These are phyloP conservation scores for Trichosanthes cucumerina DNA, from an alignment of 306 rosid genomes.

Conservation along the genomic window DNA sequence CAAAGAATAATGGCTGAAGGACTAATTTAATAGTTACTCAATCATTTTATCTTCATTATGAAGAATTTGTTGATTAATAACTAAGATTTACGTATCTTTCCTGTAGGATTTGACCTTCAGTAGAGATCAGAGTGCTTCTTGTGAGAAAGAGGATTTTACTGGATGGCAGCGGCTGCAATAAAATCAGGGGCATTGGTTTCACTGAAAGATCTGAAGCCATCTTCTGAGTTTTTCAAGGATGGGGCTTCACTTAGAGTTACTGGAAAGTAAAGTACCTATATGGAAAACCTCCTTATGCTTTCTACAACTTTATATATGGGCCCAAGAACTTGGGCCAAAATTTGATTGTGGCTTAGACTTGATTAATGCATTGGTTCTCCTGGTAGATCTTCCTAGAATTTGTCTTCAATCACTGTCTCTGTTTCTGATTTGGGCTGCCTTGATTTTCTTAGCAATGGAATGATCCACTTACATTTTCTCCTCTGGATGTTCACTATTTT, in stretches of 20 bases:
- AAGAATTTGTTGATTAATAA: background rate
- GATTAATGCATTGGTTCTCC: background rate
- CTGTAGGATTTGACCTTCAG: constrained; percentile 1
- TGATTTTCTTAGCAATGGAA: background rate
- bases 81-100: background rate
- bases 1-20: background rate
- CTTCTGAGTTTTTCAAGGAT: constrained; percentile 63
- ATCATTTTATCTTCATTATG: background rate
- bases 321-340: background rate
- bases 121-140: background rate
- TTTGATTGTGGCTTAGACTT: background rate
- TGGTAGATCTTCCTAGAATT: background rate
- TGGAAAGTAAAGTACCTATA: constrained; percentile 41
- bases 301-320: background rate
- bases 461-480: background rate
- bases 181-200: constrained; percentile 55
- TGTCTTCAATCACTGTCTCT: background rate
- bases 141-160: background rate
- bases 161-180: constrained; percentile 28
- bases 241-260: constrained; percentile 68
- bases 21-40: background rate
- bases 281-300: background rate
- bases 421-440: background rate
- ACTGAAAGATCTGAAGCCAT: constrained; percentile 33
- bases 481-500: background rate